phyloP scores from a whole-genome alignment of 2,329 filamentous ascomycete genomes.

The Penicillium sp. region DNA sequence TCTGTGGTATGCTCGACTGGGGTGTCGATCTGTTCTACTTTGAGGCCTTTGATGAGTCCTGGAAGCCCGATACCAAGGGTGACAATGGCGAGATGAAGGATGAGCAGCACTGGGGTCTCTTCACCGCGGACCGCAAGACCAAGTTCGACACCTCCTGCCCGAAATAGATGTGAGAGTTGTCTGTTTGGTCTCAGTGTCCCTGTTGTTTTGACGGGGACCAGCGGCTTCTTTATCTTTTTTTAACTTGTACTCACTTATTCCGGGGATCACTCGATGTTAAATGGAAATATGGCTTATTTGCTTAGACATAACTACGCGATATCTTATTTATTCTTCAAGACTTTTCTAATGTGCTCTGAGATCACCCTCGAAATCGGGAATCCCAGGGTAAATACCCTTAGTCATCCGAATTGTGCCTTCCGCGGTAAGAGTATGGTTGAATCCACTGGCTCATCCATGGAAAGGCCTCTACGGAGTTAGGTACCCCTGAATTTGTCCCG shows the following conservation, averaged over 20 bases:
- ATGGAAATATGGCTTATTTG: constrained; percentile 8
- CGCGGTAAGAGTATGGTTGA: neutral
- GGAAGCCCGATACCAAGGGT: constrained; percentile 63
- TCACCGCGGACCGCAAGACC: constrained; percentile 55
- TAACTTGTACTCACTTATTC: constrained; percentile 16
- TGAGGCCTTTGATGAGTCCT: constrained; percentile 69
- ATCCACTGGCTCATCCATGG: neutral
- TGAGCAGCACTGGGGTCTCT: constrained; percentile 68
- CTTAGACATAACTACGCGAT: neutral
- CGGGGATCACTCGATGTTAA: neutral
- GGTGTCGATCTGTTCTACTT: constrained; percentile 69
- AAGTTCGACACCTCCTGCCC: constrained; percentile 55
- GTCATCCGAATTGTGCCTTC: neutral
- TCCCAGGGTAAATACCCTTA: neutral
- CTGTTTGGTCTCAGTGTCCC: neutral
- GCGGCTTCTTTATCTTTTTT: constrained; percentile 2
- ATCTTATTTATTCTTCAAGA: no score
- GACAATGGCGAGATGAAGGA: constrained; percentile 59
- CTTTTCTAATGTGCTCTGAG: no score
- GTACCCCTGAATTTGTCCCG: neutral
- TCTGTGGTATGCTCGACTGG: constrained; percentile 63
- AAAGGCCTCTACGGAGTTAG: no score
- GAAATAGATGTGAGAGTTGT: constrained; percentile 15
- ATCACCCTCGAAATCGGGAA: no score
- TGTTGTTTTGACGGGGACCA: neutral